These are phyloP conservation scores for Vicia sativa DNA, from an alignment of 306 rosid species.

Conservation along the genomic window DNA sequence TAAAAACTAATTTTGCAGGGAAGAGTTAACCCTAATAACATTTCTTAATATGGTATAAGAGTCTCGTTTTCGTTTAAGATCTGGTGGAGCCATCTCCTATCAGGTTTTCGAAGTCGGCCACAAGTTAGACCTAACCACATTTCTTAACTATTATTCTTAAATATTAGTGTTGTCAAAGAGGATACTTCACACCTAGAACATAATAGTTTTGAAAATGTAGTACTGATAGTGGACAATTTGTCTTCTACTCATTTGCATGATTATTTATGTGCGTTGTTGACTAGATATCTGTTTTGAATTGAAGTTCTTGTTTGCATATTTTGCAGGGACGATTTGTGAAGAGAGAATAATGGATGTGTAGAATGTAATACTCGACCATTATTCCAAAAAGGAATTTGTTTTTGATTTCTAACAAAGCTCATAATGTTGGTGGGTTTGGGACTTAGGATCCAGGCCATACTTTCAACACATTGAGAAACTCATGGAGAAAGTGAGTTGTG, in stretches of 20 bases:
- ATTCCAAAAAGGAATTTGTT: not conserved
- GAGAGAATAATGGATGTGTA: constrained; percentile 62
- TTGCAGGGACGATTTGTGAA: constrained; percentile 94
- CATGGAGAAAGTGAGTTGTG: constrained; percentile 5
- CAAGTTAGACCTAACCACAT: too few species aligned
- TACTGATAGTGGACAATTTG: not conserved
- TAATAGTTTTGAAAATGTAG: too few species aligned
- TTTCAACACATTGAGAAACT: constrained; percentile 2
- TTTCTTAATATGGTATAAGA: too few species aligned
- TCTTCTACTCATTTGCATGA: not conserved
- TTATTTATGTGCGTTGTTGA: not conserved
- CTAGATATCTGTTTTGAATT: not conserved
- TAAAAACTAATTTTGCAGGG: too few species aligned
- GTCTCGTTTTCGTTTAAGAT: too few species aligned
- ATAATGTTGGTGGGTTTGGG: not conserved
- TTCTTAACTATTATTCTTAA: too few species aligned
- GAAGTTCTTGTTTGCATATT: not conserved
- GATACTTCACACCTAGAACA: too few species aligned
- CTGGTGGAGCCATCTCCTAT: too few species aligned
- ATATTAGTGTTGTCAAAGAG: too few species aligned
- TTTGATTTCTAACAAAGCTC: not conserved
- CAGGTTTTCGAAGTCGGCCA: too few species aligned
- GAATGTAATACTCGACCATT: constrained; percentile 23
- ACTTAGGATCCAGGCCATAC: not conserved
- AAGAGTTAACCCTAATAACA: too few species aligned